Percentiles rank a stretch among this genome's conserved stretches.
phyloP scores from a whole-genome alignment of 495 filamentous ascomycete genomes.

The Staphylotrichum longicolle region DNA sequence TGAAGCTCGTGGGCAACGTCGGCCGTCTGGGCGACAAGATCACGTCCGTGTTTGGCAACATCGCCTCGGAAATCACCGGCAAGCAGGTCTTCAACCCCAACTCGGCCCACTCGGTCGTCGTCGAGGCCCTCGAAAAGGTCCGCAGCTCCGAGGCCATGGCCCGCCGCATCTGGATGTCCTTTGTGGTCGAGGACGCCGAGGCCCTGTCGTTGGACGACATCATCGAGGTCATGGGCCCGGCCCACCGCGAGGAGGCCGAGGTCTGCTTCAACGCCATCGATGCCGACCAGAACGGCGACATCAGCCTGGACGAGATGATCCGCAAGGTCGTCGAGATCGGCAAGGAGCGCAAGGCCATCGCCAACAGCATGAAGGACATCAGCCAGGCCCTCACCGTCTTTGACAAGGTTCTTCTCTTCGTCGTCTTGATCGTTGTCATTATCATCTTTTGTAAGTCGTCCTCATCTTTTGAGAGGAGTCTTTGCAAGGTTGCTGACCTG shows the following conservation, averaged over 20 bases:
- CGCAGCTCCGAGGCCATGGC: constrained; percentile 83
- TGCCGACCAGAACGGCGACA: constrained; percentile 86
- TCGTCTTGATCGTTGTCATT: constrained; percentile 75
- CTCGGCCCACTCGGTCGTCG: constrained; percentile 80
- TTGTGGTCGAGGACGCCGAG: constrained; percentile 85
- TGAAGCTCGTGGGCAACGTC: constrained; percentile 74
- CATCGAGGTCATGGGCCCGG: constrained; percentile 76
- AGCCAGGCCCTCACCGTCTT: constrained; percentile 90
- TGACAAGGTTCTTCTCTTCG: constrained; percentile 74
- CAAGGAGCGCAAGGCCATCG: constrained; percentile 79
- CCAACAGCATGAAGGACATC: constrained; percentile 92
- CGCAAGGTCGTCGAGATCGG: constrained; percentile 79
- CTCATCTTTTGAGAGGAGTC: not conserved
- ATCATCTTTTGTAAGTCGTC: constrained; percentile 72
- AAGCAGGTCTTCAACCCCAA: constrained; percentile 92
- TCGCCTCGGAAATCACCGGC: constrained; percentile 90
- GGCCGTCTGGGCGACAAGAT: constrained; percentile 86
- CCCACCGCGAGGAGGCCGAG: constrained; percentile 68
- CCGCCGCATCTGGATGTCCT: constrained; percentile 95
- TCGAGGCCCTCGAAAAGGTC: constrained; percentile 82
- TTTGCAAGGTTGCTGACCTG: constrained; percentile 4
- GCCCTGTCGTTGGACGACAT: constrained; percentile 78
- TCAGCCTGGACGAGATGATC: constrained; percentile 93
- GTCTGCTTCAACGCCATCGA: constrained; percentile 81
- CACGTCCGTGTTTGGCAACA: constrained; percentile 86